Evolutionary conservation across 441 rosid species (phyloP).

Genomic region (Pelargonium fulgidum): DNA sequence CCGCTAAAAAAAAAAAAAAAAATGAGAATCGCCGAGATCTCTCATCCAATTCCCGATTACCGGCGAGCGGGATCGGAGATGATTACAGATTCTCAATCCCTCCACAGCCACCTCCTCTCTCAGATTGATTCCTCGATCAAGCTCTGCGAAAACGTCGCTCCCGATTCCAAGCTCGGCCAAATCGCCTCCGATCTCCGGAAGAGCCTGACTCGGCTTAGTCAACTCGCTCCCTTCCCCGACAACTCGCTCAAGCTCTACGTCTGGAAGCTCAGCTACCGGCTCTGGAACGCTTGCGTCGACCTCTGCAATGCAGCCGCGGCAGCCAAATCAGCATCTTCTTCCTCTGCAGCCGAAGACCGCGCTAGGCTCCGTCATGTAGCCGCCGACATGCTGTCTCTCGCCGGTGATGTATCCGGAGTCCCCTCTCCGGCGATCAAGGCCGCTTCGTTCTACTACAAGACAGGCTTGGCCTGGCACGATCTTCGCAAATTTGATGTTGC

Average conservation of each 20-base stretch:
- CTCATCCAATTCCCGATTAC: slow-evolving; percentile 47
- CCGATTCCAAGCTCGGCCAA: slow-evolving; percentile 23
- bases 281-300: slow-evolving; percentile 94
- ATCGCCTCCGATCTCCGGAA: slow-evolving; percentile 52
- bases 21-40: slow-evolving; percentile 83
- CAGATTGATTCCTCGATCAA: slow-evolving; percentile 58
- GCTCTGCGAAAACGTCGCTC: slow-evolving; percentile 43
- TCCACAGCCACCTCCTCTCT: slow-evolving; percentile 36
- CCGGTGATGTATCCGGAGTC: slow-evolving; percentile 55
- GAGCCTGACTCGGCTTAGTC: slow-evolving; percentile 46
- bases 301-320: slow-evolving; percentile 54
- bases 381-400: slow-evolving; percentile 75
- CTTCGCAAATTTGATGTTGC: slow-evolving; percentile 63
- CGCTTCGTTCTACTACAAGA: slow-evolving; percentile 68
- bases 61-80: slow-evolving; percentile 25
- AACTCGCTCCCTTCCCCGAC: slow-evolving; percentile 47
- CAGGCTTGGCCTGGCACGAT: slow-evolving; percentile 76
- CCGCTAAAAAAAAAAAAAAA: slow-evolving; percentile 27
- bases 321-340: slow-evolving; percentile 30
- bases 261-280: slow-evolving; percentile 89
- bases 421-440: slow-evolving; percentile 67
- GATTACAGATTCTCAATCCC: not conserved
- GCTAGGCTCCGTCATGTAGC: slow-evolving; percentile 69
- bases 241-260: slow-evolving; percentile 60
- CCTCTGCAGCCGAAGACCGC: slow-evolving; percentile 27